phyloP scores from a whole-genome alignment of 2,329 filamentous ascomycete genomes.

The Pyrenochaeta sp. region DNA sequence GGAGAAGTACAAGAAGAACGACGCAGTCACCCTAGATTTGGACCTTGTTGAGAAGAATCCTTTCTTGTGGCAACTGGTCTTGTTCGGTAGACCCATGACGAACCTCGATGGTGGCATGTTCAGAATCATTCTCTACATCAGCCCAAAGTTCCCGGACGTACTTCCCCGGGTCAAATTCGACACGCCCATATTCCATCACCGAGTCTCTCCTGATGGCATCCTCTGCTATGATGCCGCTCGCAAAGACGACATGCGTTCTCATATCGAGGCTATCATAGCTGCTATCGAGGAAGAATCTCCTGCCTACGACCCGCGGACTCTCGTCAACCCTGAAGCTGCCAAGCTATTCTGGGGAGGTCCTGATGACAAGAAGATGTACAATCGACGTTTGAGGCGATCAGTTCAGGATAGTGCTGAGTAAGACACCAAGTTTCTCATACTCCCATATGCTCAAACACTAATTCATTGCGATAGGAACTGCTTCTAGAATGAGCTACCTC shows the following conservation, averaged over 20 bases:
- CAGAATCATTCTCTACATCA: slow-evolving; percentile 79
- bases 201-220: slow-evolving; percentile 79
- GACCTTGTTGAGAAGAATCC: slow-evolving; percentile 82
- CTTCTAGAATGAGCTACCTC: slow-evolving; percentile 20
- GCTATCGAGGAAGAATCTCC: slow-evolving; percentile 87
- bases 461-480: slow-evolving; percentile 22
- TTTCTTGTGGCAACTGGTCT: slow-evolving; percentile 86
- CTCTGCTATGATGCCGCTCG: slow-evolving; percentile 76
- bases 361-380: slow-evolving; percentile 85
- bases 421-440: too few species aligned
- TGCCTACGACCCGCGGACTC: slow-evolving; percentile 86
- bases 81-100: slow-evolving; percentile 91
- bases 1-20: slow-evolving; percentile 74
- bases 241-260: slow-evolving; percentile 79
- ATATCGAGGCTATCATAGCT: slow-evolving; percentile 83
- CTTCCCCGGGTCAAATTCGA: slow-evolving; percentile 85
- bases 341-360: slow-evolving; percentile 84
- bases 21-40: slow-evolving; percentile 75
- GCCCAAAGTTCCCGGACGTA: slow-evolving; percentile 84
- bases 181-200: slow-evolving; percentile 85
- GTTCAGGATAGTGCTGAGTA: slow-evolving; percentile 66
- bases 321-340: slow-evolving; percentile 85
- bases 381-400: slow-evolving; percentile 77
- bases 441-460: background rate
- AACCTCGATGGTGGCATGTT: slow-evolving; percentile 90